These are phyloP conservation scores for Mycena capillaripes DNA, from an alignment of 768 basidiomycete species.

Conservation along the genomic window DNA sequence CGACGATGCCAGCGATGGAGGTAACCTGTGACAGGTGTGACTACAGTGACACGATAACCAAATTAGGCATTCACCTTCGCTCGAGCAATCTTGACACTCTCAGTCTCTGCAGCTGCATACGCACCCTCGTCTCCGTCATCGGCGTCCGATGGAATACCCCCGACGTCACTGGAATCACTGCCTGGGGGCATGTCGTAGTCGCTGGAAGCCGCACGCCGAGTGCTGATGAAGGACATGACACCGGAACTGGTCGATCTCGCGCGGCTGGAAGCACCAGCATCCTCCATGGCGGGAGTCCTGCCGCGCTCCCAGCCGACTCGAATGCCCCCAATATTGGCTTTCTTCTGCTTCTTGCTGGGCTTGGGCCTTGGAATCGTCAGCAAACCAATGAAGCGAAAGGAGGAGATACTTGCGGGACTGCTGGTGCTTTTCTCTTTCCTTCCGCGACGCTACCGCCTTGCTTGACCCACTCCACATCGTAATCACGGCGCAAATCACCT, in stretches of 20 bases:
- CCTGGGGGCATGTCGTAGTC: neutral
- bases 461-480: neutral
- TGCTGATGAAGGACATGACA: neutral
- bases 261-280: neutral
- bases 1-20: slow-evolving; percentile 10
- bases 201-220: no score
- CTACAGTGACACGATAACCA: no score
- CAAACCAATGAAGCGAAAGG: no score
- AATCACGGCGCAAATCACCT: neutral
- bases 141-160: neutral
- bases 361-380: no score
- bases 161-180: neutral
- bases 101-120: neutral
- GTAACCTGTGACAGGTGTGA: neutral
- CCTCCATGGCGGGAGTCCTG: no score
- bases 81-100: no score
- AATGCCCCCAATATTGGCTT: no score
- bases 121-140: neutral
- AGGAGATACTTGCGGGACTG: no score
- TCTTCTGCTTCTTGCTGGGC: neutral
- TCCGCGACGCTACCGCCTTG: neutral
- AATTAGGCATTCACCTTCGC: no score
- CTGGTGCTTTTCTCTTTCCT: neutral
- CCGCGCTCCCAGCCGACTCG: no score
- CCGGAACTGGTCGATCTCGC: neutral